Evolutionary conservation across 176 grass and related monocot genomes (phyloP), one percentile per base, ranked within the genome.

Genomic region (Chloris gayana): DNA sequence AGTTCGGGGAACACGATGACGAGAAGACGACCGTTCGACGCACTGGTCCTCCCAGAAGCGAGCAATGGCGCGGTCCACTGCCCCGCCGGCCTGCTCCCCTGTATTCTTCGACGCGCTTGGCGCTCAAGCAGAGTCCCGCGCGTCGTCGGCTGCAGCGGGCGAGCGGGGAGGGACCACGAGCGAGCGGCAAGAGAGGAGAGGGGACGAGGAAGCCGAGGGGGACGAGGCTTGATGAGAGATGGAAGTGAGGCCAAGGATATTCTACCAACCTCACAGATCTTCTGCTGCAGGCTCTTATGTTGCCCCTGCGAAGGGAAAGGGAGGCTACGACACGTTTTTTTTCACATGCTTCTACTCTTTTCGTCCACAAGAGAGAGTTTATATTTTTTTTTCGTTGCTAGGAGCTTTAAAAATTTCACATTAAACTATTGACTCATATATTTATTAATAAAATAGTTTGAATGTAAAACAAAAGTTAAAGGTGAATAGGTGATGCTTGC

Each of bases 201-300:
- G 4, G 22, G 12, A 15, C 11, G 14, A 15, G 38, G 4, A 33
- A 26, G 26, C 32, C 24, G 7, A 22, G 13, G 18, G 41, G 41
- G 37, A 51, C 32, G n/a, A 7, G 63, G 37, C 35, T 38, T 70
- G 47, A 24, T 37, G 25, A 6, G 74, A 41, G 53, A 75, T 26
- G 54, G 46, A 42, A 71, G 27, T 25, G n/a, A 51, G 38, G 54
- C 50, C 38, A 51, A n/a, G 39, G 53, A 77, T 62, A 50, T 69
- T 59, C 27, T 15, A 71, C 53, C 47, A 74, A 67, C 26, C 5
- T 15, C 58, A 29, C 44, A 25, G 79, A 70, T 81, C 79, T 60
- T 81, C 67, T 71, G 29, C 32, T 4, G 13, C 37, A 81, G 26
- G 53, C 67, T 11, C 7, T 37, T 37, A 37, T 37, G 35, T 37